Evolutionary conservation across 805 yeast species (phyloP), one percentile per base, ranked within the genome.

Genomic region (Candida taoyuanica): DNA sequence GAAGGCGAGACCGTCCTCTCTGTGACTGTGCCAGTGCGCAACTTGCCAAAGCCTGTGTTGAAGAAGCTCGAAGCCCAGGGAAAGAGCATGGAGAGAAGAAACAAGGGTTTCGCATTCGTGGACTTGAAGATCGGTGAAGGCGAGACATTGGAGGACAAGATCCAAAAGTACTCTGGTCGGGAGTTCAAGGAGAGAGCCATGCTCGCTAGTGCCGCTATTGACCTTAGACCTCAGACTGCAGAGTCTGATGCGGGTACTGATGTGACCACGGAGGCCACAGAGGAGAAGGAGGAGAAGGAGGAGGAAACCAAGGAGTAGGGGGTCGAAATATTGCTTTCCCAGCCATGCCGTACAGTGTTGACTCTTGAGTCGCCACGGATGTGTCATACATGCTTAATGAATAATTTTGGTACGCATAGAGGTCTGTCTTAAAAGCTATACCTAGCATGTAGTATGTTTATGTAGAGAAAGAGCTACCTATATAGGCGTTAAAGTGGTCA

Each of bases 201-300:
- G 42, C 64, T 72, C 32, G 86, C 83, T 42, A 81, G 80, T 48
- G 73, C 81, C 50, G 96, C 96, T 16, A 73, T 84, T 46, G 85
- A 81, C 52, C 67, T 79, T 9, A 65, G 70, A 46, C 38, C 36
- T 15, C 17, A 32, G 26, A 29, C 31, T 23, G 36, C 41, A 36
- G 29, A 31, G 31, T 7, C 28, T 28, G 29, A 6, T 11, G 33
- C 21, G 7, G 15, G 12, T 17, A 23, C 17, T 7, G 21, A 5
- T 7, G 14, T 6, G 11, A 11, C 31, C 8, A 19, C 7, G 18
- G 31, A 28, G 31, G 7, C 31, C 31, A 28, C 8, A 7, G 17
- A 28, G 18, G 31, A 14, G 17, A 15, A 14, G 18, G 17, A n/a
- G 30, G 14, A 25, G 28, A 13, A 7, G 24, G 24, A 21, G 24